Evolutionary conservation across 2,329 filamentous ascomycete genomes (phyloP).

Genomic region (Scytalidium sp.): DNA sequence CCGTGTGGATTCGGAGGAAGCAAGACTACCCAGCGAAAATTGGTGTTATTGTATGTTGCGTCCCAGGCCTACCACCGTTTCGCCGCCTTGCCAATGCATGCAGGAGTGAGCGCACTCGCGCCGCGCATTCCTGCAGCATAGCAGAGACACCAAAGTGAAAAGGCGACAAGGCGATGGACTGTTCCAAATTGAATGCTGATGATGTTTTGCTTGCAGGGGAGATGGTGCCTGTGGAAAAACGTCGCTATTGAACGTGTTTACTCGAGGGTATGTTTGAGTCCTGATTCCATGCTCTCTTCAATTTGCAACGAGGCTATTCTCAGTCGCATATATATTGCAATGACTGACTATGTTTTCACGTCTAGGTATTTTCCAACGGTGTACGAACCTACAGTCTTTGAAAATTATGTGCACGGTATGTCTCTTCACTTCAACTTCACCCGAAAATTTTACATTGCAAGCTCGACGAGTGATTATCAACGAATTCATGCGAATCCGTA

Average conservation of each 20-base stretch:
- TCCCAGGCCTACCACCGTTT: slow-evolving; percentile 15
- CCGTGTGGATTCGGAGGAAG: slow-evolving; percentile 42
- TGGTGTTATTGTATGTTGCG: slow-evolving; percentile 64
- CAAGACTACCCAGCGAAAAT: slow-evolving; percentile 71
- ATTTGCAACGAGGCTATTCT: background rate
- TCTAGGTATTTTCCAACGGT: slow-evolving; percentile 91
- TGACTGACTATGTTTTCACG: slow-evolving; percentile 12
- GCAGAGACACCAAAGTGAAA: slow-evolving; percentile 1
- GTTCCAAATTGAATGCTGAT: slow-evolving; percentile 8
- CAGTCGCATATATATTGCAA: background rate
- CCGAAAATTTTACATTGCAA: background rate
- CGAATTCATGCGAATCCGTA: background rate
- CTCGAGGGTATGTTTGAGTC: slow-evolving; percentile 70
- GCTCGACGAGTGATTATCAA: too few relatives aligned
- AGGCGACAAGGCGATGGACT: slow-evolving; percentile 18
- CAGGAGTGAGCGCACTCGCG: background rate
- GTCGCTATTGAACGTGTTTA: slow-evolving; percentile 96
- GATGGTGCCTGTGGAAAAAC: slow-evolving; percentile 98
- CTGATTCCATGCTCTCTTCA: slow-evolving; percentile 1
- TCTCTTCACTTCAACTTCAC: slow-evolving; percentile 11
- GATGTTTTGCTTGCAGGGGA: slow-evolving; percentile 54
- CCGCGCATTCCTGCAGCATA: background rate
- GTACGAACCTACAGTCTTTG: slow-evolving; percentile 97
- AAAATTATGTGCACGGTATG: slow-evolving; percentile 97
- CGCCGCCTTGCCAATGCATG: slow-evolving; percentile 3